Evolutionary conservation across 2,329 filamentous ascomycete species (phyloP).

Genomic region (Penicillium hesseltinei): DNA sequence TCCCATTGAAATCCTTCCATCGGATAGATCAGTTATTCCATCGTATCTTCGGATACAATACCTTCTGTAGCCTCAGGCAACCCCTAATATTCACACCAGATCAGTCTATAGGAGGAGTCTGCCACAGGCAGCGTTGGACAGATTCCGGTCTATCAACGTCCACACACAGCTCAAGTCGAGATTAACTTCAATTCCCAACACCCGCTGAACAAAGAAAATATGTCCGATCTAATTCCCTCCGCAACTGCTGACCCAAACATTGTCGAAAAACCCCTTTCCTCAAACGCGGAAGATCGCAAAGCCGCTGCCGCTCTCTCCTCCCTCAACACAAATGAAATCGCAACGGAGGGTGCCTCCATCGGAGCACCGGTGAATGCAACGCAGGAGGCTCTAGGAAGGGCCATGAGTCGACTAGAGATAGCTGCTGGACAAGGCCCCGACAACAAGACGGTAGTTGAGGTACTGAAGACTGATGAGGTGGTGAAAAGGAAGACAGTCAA

Average conservation of each 20-base stretch:
- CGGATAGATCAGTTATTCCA: no score
- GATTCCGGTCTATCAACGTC: neutral
- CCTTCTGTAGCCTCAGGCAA: no score
- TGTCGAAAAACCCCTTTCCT: constrained; percentile 35
- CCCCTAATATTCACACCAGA: no score
- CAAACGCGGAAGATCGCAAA: constrained; percentile 51
- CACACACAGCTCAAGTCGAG: neutral
- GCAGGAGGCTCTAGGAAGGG: constrained; percentile 50
- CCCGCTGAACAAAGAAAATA: constrained; percentile 16
- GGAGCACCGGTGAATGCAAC: constrained; percentile 39
- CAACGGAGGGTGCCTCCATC: constrained; percentile 31
- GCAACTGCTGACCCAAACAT: constrained; percentile 37
- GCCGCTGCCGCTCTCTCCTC: constrained; percentile 51
- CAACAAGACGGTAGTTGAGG: constrained; percentile 21
- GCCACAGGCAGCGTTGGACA: no score
- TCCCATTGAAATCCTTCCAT: no score
- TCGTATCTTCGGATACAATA: no score
- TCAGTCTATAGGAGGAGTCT: no score
- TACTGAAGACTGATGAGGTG: constrained; percentile 32
- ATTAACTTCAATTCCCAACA: neutral
- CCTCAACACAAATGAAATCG: constrained; percentile 44
- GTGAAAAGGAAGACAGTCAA: constrained; percentile 46
- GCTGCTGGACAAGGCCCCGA: constrained; percentile 30
- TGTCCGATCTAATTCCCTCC: constrained; percentile 47
- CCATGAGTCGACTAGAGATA: constrained; percentile 51